Percentiles rank a stretch among this genome's conserved stretches.
Evolutionary conservation across 345 rosid species (phyloP).

Genomic region (Salix suchowensis): DNA sequence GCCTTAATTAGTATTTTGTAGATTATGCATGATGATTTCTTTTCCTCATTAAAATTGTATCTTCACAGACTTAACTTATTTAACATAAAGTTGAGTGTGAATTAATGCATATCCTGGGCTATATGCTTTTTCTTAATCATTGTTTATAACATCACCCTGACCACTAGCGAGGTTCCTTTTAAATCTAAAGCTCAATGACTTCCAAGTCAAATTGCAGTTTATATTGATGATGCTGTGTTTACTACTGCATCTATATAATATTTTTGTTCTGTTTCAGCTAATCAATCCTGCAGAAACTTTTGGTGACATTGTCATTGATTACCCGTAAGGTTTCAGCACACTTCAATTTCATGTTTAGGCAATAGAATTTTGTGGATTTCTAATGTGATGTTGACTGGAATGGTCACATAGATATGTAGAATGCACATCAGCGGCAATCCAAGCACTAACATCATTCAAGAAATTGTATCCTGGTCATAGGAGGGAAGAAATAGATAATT

Average conservation of each 20-base stretch:
- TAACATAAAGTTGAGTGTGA: too few relatives aligned
- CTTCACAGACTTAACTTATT: too few relatives aligned
- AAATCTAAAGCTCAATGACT: background rate
- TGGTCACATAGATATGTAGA: slow-evolving; percentile 61
- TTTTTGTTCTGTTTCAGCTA: slow-evolving; percentile 36
- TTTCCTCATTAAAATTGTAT: too few relatives aligned
- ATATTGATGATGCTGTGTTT: too few relatives aligned
- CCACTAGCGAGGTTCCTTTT: too few relatives aligned
- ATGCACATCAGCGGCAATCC: slow-evolving; percentile 89
- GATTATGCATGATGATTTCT: too few relatives aligned
- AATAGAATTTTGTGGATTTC: background rate
- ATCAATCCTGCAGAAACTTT: slow-evolving; percentile 97
- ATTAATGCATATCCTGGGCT: too few relatives aligned
- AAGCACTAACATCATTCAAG: slow-evolving; percentile 69
- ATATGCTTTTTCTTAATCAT: too few relatives aligned
- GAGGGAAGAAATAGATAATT: slow-evolving; percentile 56
- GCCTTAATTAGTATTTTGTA: too few relatives aligned
- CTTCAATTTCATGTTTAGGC: background rate
- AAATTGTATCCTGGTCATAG: slow-evolving; percentile 73
- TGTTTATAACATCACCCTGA: too few relatives aligned
- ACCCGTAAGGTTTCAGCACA: slow-evolving; percentile 60
- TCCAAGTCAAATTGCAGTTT: too few relatives aligned
- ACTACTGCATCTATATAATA: background rate
- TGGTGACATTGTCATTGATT: slow-evolving; percentile 94
- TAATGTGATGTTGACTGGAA: slow-evolving; percentile 4